phyloP scores from a whole-genome alignment of 495 filamentous ascomycete genomes.

The Viridothelium virens region DNA sequence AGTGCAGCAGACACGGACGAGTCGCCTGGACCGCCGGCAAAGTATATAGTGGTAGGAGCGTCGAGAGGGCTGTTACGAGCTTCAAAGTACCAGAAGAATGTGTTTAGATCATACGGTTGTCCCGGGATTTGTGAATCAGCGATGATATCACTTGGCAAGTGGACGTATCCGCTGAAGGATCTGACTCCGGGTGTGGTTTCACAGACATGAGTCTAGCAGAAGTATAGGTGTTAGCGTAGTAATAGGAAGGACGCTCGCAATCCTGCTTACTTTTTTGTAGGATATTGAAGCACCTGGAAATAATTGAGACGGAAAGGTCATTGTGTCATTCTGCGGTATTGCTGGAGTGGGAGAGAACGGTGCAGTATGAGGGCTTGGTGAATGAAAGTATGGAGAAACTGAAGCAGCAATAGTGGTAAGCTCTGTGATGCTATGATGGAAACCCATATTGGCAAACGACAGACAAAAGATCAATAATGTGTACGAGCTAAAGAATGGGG shows the following conservation, averaged over 20 bases:
- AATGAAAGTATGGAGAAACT: not conserved
- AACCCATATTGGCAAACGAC: not conserved
- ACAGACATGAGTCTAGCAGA: conserved; percentile 16
- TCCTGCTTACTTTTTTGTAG: not conserved
- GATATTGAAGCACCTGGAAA: conserved; percentile 6
- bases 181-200: conserved; percentile 14
- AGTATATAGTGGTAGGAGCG: conserved; percentile 44
- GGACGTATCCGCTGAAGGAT: conserved; percentile 18
- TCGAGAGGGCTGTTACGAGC: conserved; percentile 33
- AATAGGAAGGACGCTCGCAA: not conserved
- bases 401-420: not conserved
- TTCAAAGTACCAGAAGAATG: conserved; percentile 42
- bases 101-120: conserved; percentile 47
- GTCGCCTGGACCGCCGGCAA: conserved; percentile 54
- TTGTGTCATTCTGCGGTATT: not conserved
- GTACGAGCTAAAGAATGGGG: too few relatives aligned
- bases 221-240: not conserved
- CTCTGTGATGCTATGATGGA: not conserved
- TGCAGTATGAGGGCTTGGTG: not conserved
- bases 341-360: not conserved
- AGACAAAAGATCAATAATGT: too few relatives aligned
- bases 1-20: conserved; percentile 9
- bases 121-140: conserved; percentile 7
- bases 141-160: conserved; percentile 14
- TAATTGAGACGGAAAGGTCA: not conserved